Base-by-base conservation (phyloP, 192 early-diverging fungal species). In the Kickxella alabastrina region DNA sequence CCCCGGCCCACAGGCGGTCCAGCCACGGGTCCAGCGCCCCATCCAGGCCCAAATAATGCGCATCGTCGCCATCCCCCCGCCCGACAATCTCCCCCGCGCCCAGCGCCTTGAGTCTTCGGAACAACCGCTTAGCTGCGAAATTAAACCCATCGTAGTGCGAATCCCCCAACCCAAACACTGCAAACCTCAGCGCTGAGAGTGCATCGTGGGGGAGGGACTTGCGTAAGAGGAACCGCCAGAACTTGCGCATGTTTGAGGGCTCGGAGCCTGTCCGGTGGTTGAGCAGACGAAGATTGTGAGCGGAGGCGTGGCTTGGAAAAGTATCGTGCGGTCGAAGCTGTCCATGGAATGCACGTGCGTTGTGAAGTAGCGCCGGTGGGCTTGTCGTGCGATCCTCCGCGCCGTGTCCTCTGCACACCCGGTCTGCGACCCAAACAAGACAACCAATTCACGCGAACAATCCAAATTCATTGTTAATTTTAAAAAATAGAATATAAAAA, bases 81-180 rank as follows among this genome's bases (percentile, higher is more conserved):
- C 57, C 49, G 23, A 85, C 53, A 8, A 99, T 41, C 12, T 85
- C 66, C 28, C 43, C 46, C 3, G 88, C 96, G 17, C 96, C 96
- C 21, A 99, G 77, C 49, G 97, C 89, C 43, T 79, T 50, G 45
- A 97, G 68, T 28, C 96, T 78, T 31, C 89, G 86, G 69, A 85
- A 79, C 41, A 99, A 79, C 53, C 96, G 93, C 61, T 96, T 96
- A 1, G 91, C 87, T 3, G 94, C 87, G 70, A 83, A 93, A 62
- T 97, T 97, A 80, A 90, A 99, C 83, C 85, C 87, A 52, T 64
- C 47, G 65, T 96, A 99, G 22, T 91, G 92, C 15, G 92, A 95
- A 67, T 99, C 96, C 19, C 96, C 96, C 28, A 92, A 80, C 2
- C 94, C 96, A 78, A 97, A 90, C 17, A 99, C 94, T 4, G 89